Evolutionary conservation across 1,139 yeast species (phyloP), one percentile per base, ranked within the genome.

Genomic region (Debaryomycetaceae sp.): DNA sequence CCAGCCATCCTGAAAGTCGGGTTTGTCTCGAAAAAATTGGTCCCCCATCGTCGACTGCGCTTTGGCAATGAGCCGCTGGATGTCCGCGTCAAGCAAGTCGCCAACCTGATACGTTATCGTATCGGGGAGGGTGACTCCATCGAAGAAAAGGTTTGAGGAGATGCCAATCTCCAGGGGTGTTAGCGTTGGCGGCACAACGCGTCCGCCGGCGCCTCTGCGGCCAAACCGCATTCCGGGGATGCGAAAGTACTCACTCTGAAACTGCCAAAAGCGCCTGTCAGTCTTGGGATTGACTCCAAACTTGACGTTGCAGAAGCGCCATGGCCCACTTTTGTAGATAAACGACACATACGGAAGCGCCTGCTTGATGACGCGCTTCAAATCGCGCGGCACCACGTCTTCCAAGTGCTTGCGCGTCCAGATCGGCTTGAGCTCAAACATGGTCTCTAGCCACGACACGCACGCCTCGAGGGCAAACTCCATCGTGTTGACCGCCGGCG

Each of bases 161-260:
- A 72, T 47, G 32, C 55, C 53, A 10, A 56, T 35, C 15, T 28
- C n/a, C 16, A 12, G 11, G 15, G 31, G 31, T 45, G 17, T 44
- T 42, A 42, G 43, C 20, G 50, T 46, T 30, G 35, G 43, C 11
- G 49, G 58, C 25, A 39, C 41, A 24, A 47, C 32, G 27, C 36
- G 44, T n/a, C 37, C 35, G 10, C 32, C 26, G 10, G 33, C 29
- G 4, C 27, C 27, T 11, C 32, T 32, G 5, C 37, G 30, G 23
- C 44, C 43, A 32, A 53, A 44, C 26, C 48, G 53, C 19, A 58
- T 44, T 3, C 65, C 65, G 0, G 58, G 54, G 4, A 81, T 69
- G 32, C 91, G 71, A 56, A 88, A 91, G 37, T 83, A 81, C 52
- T 91, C 96, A 20, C 86, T 81, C 57, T 91, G 99, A 50, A 78